Evolutionary conservation across 345 rosid genomes (phyloP), one percentile per base, ranked within the genome.

Genomic region (Theobroma cacao): DNA sequence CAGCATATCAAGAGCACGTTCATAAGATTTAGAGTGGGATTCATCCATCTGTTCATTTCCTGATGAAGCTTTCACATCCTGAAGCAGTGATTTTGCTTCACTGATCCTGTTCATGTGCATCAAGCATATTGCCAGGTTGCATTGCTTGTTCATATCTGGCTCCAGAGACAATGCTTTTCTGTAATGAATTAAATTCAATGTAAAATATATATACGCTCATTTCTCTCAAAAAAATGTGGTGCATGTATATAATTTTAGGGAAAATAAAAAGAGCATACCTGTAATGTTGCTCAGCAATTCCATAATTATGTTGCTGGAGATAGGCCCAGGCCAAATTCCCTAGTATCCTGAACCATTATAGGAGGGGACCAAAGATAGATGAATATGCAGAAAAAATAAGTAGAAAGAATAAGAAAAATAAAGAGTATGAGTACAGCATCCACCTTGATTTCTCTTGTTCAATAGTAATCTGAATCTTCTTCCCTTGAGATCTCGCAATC

Each of bases 301-400:
- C 90, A 36, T 87, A 93, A 80, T 94, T 87, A 78, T 86, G 89
- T 34, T 87, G 78, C 88, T 88, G 94, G 80, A 94, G 78, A 74
- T 89, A 90, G 79, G 95, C 97, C 98, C 97, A 94, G 7, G 97
- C 98, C 82, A 94, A 75, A 80, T 94, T 94, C 52, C 98, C 98
- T 5, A 91, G 74, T 68, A 94, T 81, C 87, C 98, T 91, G 78
- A 53, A 79, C 30, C 59, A 76, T 53, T 78, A 40, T 47, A 59
- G 53, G 55, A 66, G 13, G 11, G 24, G 13, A 53, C 10, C 10
- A 14, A 6, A 55, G 34, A 78, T 6, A 80, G 77, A 26, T 63
- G 62, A 63, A 38, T 24, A 47, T 13, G 55, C 28, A 26, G 34
- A 45, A 22, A 47, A 63, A 10, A 33, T 12, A 40, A 5, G 11